Percentiles rank a stretch among this genome's conserved stretches.
Conservation (phyloP, 352 stramenopile species). For the Pythium dissimile region DNA sequence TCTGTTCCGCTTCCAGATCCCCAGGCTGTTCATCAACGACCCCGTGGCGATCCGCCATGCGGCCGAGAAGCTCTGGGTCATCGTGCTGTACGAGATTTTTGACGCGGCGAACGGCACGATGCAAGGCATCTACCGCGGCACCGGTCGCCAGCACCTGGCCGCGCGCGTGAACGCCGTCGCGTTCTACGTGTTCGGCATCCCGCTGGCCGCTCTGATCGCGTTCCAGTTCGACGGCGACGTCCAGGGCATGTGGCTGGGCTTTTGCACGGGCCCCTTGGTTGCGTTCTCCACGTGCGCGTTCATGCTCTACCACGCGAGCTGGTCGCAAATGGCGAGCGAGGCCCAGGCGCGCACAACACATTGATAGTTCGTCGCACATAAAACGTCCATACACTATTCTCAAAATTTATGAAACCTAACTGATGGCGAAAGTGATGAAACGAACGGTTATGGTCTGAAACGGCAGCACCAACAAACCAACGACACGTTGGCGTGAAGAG, state of each 20-base stretch:
- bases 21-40: slow-evolving; percentile 53
- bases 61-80: slow-evolving; percentile 51
- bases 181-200: slow-evolving; percentile 80
- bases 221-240: slow-evolving; percentile 46
- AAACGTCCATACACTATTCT: too few relatives aligned
- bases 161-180: slow-evolving; percentile 72
- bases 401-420: too few relatives aligned
- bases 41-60: slow-evolving; percentile 39
- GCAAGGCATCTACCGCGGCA: slow-evolving; percentile 78
- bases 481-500: neutral
- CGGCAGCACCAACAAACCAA: neutral
- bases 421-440: too few relatives aligned
- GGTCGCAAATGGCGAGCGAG: slow-evolving; percentile 54
- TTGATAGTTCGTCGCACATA: too few relatives aligned
- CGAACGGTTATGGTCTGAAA: neutral
- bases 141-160: slow-evolving; percentile 62
- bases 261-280: slow-evolving; percentile 42
- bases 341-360: slow-evolving; percentile 40
- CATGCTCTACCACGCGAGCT: slow-evolving; percentile 55
- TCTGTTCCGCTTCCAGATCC: slow-evolving; percentile 43
- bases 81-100: slow-evolving; percentile 71
- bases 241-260: slow-evolving; percentile 80
- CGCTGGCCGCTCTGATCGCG: slow-evolving; percentile 55
- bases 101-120: slow-evolving; percentile 70
- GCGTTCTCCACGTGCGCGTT: slow-evolving; percentile 41